phyloP scores from a whole-genome alignment of 768 basidiomycete genomes.

The Russula olivacea region DNA sequence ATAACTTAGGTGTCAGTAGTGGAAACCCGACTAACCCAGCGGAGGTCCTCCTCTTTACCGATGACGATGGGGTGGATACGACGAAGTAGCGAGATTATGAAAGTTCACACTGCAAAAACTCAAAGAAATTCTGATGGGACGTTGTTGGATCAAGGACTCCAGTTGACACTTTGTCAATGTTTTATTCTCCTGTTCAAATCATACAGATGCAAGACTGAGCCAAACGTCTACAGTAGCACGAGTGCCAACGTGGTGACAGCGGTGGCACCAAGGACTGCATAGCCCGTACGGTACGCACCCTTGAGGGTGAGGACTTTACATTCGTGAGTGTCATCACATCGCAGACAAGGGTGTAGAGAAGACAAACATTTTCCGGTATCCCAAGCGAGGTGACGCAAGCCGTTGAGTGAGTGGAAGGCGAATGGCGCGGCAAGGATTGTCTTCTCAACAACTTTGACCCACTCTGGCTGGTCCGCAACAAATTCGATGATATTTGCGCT shows the following conservation, averaged over 20 bases:
- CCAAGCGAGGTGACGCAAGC: conserved; percentile 86
- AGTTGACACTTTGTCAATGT: not conserved
- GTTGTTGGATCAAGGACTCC: not conserved
- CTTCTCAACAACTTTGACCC: conserved; percentile 72
- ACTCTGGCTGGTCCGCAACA: conserved; percentile 65
- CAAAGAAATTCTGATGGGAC: not conserved
- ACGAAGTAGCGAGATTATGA: not conserved
- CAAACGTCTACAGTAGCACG: conserved; percentile 40
- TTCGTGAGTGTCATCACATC: not conserved
- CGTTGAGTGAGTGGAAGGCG: conserved; percentile 87
- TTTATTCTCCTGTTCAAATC: conserved; percentile 1
- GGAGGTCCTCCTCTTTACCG: not conserved
- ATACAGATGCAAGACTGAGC: not conserved
- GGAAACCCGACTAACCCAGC: not conserved
- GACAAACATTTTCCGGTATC: conserved; percentile 82
- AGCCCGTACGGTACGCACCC: conserved; percentile 74
- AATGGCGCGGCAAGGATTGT: conserved; percentile 78
- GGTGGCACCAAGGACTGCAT: conserved; percentile 76
- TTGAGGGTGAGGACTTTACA: conserved; percentile 69
- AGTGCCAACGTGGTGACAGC: conserved; percentile 69
- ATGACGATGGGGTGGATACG: not conserved
- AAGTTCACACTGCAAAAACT: not conserved
- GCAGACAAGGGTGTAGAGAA: not conserved
- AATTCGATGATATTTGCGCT: conserved; percentile 70
- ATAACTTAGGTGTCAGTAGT: not conserved